A percentile compares a stretch with the other conserved stretches of the same genome.
These are phyloP conservation scores for Hyparrhenia diplandra DNA, from an alignment of 176 grass and related monocot species.

Conservation along the genomic window DNA sequence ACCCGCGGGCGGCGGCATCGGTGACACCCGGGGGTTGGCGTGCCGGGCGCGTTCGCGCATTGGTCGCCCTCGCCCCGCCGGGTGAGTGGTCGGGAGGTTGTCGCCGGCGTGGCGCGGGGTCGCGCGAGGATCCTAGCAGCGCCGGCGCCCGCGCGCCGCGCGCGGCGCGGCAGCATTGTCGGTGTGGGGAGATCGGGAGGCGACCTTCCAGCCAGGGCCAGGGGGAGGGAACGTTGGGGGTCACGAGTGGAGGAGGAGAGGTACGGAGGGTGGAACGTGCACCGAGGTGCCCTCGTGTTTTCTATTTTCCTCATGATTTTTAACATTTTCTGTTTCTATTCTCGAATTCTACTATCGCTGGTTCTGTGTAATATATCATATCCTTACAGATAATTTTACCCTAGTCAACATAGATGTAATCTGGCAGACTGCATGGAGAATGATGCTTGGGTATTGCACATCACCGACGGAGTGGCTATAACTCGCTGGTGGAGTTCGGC, in stretches of 20 bases:
- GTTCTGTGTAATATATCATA: no score
- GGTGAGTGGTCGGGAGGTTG: not conserved
- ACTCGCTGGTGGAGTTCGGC: no score
- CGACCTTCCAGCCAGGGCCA: not conserved
- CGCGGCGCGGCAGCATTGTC: slow-evolving; percentile 59
- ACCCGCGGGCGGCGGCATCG: slow-evolving; percentile 32
- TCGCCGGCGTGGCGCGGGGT: slow-evolving; percentile 16
- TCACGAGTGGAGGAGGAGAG: slow-evolving; percentile 18
- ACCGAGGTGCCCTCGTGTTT: slow-evolving; percentile 21
- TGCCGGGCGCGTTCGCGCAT: slow-evolving; percentile 36
- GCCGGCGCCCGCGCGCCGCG: slow-evolving; percentile 37
- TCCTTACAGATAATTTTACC: no score
- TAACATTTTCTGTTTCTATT: slow-evolving; percentile 38
- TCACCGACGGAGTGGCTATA: no score
- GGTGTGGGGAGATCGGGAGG: slow-evolving; percentile 24
- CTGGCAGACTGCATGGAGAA: no score
- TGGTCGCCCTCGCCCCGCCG: slow-evolving; percentile 39
- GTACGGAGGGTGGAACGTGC: slow-evolving; percentile 30
- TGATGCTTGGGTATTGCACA: no score
- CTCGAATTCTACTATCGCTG: not conserved
- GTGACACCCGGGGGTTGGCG: slow-evolving; percentile 56
- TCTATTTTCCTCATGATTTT: slow-evolving; percentile 14
- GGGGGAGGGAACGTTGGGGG: slow-evolving; percentile 31
- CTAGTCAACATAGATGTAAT: no score
- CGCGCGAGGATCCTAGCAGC: slow-evolving; percentile 23